phyloP scores from a whole-genome alignment of 192 early-diverging fungal species.

The Spinellus fusiger region DNA sequence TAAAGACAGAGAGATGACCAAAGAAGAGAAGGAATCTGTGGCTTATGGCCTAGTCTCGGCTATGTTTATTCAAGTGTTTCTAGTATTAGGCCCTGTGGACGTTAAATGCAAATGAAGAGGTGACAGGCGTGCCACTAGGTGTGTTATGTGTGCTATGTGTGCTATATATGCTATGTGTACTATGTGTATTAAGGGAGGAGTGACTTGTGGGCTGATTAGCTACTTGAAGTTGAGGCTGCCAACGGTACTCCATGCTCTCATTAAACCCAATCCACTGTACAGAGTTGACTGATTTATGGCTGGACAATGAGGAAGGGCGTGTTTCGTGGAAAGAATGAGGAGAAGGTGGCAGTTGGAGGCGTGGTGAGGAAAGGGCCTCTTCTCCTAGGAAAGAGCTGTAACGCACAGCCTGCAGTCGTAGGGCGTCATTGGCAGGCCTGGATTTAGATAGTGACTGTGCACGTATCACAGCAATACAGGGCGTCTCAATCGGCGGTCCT shows the following conservation, averaged over 20 bases:
- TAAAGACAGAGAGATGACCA: no score
- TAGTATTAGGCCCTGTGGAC: no score
- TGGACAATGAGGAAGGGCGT: neutral
- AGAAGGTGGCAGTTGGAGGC: neutral
- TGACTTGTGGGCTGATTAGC: neutral
- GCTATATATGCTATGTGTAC: no score
- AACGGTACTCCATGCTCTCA: slow-evolving; percentile 12
- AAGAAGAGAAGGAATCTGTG: no score
- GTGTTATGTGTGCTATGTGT: no score
- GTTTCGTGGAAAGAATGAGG: neutral
- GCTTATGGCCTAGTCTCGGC: no score
- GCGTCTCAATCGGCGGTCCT: neutral
- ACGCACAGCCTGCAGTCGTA: neutral
- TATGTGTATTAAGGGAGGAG: neutral
- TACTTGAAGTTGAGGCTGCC: neutral
- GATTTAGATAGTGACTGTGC: neutral
- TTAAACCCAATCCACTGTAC: slow-evolving; percentile 14
- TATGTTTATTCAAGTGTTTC: no score
- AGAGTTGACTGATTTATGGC: slow-evolving; percentile 2
- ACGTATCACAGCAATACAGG: neutral
- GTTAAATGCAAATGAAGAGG: no score
- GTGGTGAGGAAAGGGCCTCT: neutral
- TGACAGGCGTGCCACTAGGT: no score
- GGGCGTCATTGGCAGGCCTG: neutral
- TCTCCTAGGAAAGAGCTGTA: neutral